phyloP scores from a whole-genome alignment of 306 rosid species.

The Vigna nakashimae region DNA sequence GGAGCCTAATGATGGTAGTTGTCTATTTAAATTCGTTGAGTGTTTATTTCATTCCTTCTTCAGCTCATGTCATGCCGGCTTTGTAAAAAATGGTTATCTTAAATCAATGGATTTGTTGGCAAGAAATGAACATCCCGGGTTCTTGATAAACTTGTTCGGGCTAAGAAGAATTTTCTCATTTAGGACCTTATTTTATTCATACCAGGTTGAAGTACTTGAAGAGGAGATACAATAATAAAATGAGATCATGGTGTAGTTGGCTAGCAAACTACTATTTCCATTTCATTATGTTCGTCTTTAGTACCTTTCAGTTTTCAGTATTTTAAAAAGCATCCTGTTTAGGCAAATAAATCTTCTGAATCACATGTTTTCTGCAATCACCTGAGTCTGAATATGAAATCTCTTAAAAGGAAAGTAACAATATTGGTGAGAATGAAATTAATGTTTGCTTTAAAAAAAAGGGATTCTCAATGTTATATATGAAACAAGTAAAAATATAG shows the following conservation, averaged over 20 bases:
- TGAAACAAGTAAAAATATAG: slow-evolving; percentile 27
- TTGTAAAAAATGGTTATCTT: slow-evolving; percentile 17
- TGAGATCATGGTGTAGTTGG: not conserved
- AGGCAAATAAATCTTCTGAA: not conserved
- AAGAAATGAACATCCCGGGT: slow-evolving; percentile 27
- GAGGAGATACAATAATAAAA: not conserved
- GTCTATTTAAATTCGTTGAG: slow-evolving; percentile 15
- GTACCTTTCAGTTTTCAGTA: not conserved
- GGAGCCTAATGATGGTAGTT: slow-evolving; percentile 69
- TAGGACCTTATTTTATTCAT: not conserved
- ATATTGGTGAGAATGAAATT: not conserved
- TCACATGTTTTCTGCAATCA: not conserved
- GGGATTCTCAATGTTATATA: not conserved
- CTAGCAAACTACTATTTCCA: not conserved
- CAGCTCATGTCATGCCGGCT: slow-evolving; percentile 3
- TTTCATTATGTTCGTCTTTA: slow-evolving; percentile 9
- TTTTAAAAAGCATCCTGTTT: not conserved
- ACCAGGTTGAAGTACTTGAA: not conserved
- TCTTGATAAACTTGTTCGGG: slow-evolving; percentile 14
- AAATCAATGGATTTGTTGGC: slow-evolving; percentile 11
- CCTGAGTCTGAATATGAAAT: slow-evolving; percentile 25
- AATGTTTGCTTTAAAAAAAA: not conserved
- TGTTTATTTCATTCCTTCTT: slow-evolving; percentile 15
- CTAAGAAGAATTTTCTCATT: slow-evolving; percentile 4
- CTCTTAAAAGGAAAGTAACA: slow-evolving; percentile 9